A percentile compares a stretch with the other conserved stretches of the same genome.
Conservation (phyloP, 2,329 filamentous ascomycete genomes). For the Botrytis cinerea region DNA sequence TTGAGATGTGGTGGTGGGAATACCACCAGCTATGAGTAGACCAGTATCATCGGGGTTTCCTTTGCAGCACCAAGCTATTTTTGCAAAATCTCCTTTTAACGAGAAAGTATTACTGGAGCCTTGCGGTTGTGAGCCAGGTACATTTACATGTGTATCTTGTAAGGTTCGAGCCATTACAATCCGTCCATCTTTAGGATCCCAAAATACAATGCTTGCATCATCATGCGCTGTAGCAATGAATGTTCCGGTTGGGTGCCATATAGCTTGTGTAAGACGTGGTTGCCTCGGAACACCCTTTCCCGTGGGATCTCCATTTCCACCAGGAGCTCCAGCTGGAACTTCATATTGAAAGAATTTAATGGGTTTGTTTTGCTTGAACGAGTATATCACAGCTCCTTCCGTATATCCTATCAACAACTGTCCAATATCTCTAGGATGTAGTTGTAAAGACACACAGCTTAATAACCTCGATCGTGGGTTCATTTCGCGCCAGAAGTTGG, state of each 20-base stretch:
- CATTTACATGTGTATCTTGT: slow-evolving; percentile 71
- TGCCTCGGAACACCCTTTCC: slow-evolving; percentile 63
- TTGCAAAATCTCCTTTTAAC: slow-evolving; percentile 72
- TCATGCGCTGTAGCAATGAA: slow-evolving; percentile 41
- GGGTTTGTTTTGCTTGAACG: slow-evolving; percentile 86
- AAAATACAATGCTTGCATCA: slow-evolving; percentile 88
- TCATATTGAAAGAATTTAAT: slow-evolving; percentile 81
- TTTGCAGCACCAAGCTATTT: slow-evolving; percentile 91
- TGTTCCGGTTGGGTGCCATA: slow-evolving; percentile 85
- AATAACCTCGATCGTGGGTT: slow-evolving; percentile 66
- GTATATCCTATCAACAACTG: slow-evolving; percentile 89
- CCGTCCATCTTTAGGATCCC: slow-evolving; percentile 88
- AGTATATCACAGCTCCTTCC: slow-evolving; percentile 85
- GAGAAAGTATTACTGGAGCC: slow-evolving; percentile 50
- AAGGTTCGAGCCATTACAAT: slow-evolving; percentile 82
- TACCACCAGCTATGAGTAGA: slow-evolving; percentile 81
- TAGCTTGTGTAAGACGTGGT: slow-evolving; percentile 76
- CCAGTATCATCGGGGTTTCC: slow-evolving; percentile 91
- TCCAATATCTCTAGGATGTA: slow-evolving; percentile 91
- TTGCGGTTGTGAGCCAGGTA: slow-evolving; percentile 50
- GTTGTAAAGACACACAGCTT: slow-evolving; percentile 72
- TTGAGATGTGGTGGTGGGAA: slow-evolving; percentile 63
- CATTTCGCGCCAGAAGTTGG: slow-evolving; percentile 80
- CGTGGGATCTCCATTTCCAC: slow-evolving; percentile 64
- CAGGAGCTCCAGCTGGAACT: slow-evolving; percentile 77